Evolutionary conservation across 208 protist genomes (phyloP), one percentile per base, ranked within the genome.

Genomic region (Tritrichomonas musculus): DNA sequence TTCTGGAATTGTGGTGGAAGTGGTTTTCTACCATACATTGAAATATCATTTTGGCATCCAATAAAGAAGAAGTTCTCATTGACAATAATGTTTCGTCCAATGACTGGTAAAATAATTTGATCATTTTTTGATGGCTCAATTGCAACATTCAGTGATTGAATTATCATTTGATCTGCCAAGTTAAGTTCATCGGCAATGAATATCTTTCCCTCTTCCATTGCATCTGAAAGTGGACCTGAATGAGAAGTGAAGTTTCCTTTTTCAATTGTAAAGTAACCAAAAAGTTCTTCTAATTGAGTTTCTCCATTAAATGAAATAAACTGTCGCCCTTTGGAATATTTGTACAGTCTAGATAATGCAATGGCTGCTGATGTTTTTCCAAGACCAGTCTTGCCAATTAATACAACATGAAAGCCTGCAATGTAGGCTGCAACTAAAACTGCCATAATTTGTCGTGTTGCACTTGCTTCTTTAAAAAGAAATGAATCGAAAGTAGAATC

Each of bases 161-260:
- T 13, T 20, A 53, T 27, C 1, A 17, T 47, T 82, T 17, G 39
- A 50, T 82, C 73, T n/a, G 33, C 73, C 8, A 82, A 82, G 25
- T 82, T 82, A 1, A 82, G 27, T 82, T 82, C 73, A 82, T 82
- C 73, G 20, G 73, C 73, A 50, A 82, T 50, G 41, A 82, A 82
- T n/a, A 82, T 53, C 3, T 50, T 0, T 17, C 73, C 73, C 14
- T 82, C 13, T 25, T 20, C 47, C 39, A 82, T 82, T 30, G 73
- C 33, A 25, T 20, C 41, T 47, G 73, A 20, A 72, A 72, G 13
- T 72, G 64, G 64, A 8, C 64, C 64, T 33, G 9, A 5, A 20
- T 72, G 13, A 8, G 5, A 4, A 33, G 13, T 20, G 64, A 72
- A 72, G 8, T n/a, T 25, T n/a, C 64, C 64, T 33, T n/a, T n/a